These are phyloP conservation scores for Solanum paucissectum DNA, from an alignment of 257 asterid species.

Conservation along the genomic window DNA sequence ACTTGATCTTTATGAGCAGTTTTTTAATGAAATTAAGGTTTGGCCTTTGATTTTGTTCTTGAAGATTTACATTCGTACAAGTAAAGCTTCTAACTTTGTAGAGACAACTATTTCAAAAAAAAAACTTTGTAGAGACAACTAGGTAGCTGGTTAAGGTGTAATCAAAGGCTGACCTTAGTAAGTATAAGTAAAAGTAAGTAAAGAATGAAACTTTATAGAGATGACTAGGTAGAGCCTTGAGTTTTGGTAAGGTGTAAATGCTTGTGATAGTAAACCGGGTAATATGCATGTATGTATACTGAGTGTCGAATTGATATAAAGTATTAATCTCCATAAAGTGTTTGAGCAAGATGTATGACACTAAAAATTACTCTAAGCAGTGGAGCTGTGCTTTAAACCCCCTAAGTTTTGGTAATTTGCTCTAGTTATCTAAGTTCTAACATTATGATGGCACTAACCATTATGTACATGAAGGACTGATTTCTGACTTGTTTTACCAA, in stretches of 20 bases:
- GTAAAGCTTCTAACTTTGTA: not conserved
- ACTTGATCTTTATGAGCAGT: not conserved
- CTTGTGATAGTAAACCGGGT: not conserved
- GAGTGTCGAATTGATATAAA: not conserved
- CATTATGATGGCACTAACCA: not conserved
- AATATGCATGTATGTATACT: not conserved
- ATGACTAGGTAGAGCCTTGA: not conserved
- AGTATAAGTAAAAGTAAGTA: not conserved
- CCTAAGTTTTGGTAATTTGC: not conserved
- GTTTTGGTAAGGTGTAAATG: not conserved
- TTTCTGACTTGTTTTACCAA: not conserved
- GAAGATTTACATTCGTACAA: not conserved
- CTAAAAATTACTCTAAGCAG: not conserved
- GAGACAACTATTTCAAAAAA: no score
- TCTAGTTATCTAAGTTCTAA: not conserved
- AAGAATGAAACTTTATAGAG: not conserved
- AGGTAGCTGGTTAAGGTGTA: not conserved
- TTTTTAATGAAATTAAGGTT: not conserved
- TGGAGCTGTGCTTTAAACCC: not conserved
- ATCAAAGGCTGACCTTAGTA: not conserved
- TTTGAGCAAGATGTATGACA: not conserved
- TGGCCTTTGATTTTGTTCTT: not conserved
- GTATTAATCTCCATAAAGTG: not conserved
- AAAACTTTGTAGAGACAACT: no score
- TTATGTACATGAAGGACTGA: not conserved